Percentiles rank a stretch among this genome's conserved stretches.
Evolutionary conservation across 2,329 filamentous ascomycete genomes (phyloP).

Genomic region (Zelopaecilomyces penicillatus): DNA sequence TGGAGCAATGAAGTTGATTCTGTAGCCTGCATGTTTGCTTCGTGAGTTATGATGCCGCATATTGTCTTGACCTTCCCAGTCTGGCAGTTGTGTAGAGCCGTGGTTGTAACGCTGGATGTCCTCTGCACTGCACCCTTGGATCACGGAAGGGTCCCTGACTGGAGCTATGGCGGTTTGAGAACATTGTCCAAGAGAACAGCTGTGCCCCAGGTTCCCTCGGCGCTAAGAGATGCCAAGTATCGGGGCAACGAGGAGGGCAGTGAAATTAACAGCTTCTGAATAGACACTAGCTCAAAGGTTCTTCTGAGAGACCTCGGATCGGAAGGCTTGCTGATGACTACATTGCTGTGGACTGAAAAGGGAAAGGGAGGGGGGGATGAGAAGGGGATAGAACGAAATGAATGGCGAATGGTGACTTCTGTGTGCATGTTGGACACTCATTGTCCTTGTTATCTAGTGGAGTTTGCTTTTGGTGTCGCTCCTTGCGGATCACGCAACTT

Average conservation of each 20-base stretch:
- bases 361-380: too few relatives aligned
- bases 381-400: too few relatives aligned
- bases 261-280: not conserved
- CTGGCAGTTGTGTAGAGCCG: conserved; percentile 2
- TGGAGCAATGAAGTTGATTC: not conserved
- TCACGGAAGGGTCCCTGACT: not conserved
- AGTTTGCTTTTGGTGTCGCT: too few relatives aligned
- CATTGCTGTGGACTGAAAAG: too few relatives aligned
- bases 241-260: not conserved
- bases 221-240: conserved; percentile 1
- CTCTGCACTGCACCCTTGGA: not conserved
- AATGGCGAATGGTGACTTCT: too few relatives aligned
- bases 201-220: not conserved
- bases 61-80: conserved; percentile 7
- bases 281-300: not conserved
- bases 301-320: too few relatives aligned
- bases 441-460: too few relatives aligned
- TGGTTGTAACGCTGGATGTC: conserved; percentile 1
- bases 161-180: conserved; percentile 4
- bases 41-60: not conserved
- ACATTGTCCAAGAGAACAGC: not conserved
- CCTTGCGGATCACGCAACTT: too few relatives aligned
- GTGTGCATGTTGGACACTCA: too few relatives aligned
- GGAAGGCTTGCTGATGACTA: too few relatives aligned
- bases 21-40: not conserved